Base-by-base conservation (phyloP, 164 flowering plant genomes). In the Berberis vulgaris region DNA sequence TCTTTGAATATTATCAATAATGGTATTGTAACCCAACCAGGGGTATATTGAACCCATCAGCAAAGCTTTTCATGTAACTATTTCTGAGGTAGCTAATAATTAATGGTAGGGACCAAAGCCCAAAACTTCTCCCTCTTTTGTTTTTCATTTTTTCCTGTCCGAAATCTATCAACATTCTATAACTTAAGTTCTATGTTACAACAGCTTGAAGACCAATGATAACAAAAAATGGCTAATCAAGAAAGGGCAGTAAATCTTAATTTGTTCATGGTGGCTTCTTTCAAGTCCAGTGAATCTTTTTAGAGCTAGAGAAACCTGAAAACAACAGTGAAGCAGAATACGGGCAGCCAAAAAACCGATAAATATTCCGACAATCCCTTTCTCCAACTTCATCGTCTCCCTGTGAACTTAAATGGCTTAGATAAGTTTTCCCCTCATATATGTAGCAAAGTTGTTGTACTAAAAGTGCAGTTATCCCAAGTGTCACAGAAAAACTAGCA, bases 361-460 rank as follows among this genome's bases (percentile, higher is more conserved):
- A 46, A 57, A 94, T 54, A 74, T 91, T 91, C 69, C 72, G 83
- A 68, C 87, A 86, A 52, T 84, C 89, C 66, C 72, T 83, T 49
- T 72, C 77, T 41, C 69, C 81, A n/a, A n/a, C 71, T 0, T 39
- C 87, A 65, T 61, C 70, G 45, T 67, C 68, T 50, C 61, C 78
- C 50, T 13, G 66, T 7, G 92, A 82, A 67, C 76, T 80, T 64
- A 91, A 52, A 60, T 82, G 77, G 69, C 82, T 75, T 46, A 91
- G 73, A 58, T 86, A 94, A 7, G 97, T 87, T 67, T 82, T 78
- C n/a, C 99, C 99, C 67, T 79, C 76, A 57, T 87, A 94, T 49
- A 94, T 87, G 59, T 66, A 91, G 45, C 67, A 72, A 54, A 94
- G 89, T 65, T 94, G 99, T 71, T 94, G 97, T 88, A 91, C 87